A percentile compares a stretch with the other conserved stretches of the same genome.
Conservation (phyloP, 1,284 basidiomycete genomes). For the Leccinum olivaceoglutinosum region DNA sequence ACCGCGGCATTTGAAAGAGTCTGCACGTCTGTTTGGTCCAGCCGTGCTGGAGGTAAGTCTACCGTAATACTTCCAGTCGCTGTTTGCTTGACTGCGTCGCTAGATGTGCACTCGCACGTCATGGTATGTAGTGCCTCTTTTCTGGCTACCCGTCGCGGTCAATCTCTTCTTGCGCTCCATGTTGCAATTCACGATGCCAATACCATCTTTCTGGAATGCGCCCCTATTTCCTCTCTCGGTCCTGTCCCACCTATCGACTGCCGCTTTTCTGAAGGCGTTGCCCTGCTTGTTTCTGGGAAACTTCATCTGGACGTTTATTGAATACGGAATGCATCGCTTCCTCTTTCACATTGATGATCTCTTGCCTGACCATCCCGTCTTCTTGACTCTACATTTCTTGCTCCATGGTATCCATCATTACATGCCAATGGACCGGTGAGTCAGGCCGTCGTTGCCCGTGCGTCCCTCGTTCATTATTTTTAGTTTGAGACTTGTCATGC, state of each 20-base stretch:
- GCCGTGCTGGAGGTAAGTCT: slow-evolving; percentile 70
- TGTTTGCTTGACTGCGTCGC: slow-evolving; percentile 3
- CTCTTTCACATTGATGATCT: slow-evolving; percentile 94
- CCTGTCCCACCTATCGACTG: slow-evolving; percentile 41
- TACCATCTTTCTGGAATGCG: slow-evolving; percentile 51
- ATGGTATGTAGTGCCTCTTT: slow-evolving; percentile 91
- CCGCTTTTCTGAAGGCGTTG: slow-evolving; percentile 45
- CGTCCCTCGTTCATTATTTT: slow-evolving; percentile 7
- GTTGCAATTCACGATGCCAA: slow-evolving; percentile 72
- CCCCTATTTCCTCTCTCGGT: slow-evolving; percentile 51
- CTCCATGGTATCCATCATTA: slow-evolving; percentile 98
- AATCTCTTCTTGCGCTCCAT: slow-evolving; percentile 81
- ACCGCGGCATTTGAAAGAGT: slow-evolving; percentile 84
- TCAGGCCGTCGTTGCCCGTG: neutral
- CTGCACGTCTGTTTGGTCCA: slow-evolving; percentile 85
- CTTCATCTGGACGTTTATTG: slow-evolving; percentile 91
- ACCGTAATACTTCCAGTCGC: neutral
- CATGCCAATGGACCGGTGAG: slow-evolving; percentile 88
- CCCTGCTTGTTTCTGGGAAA: slow-evolving; percentile 79
- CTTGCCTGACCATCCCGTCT: slow-evolving; percentile 80
- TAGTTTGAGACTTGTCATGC: slow-evolving; percentile 94
- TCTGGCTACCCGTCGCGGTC: slow-evolving; percentile 88
- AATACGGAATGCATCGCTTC: slow-evolving; percentile 95
- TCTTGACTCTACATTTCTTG: slow-evolving; percentile 87
- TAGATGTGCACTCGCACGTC: slow-evolving; percentile 82